phyloP scores from a whole-genome alignment of 768 basidiomycete genomes.

The Mycena floridula region DNA sequence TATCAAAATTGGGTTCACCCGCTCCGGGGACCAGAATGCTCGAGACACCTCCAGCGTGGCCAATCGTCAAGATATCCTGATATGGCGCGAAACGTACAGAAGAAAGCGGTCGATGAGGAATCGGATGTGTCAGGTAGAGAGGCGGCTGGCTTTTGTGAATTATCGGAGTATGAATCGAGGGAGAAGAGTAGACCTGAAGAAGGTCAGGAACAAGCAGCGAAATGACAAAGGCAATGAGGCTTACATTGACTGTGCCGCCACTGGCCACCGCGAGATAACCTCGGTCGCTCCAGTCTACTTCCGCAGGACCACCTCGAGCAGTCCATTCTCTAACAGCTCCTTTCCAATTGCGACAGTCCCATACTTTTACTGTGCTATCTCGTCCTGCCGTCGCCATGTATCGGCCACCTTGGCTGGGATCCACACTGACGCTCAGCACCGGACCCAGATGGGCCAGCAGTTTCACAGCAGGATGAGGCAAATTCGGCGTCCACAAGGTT shows the following conservation, averaged over 20 bases:
- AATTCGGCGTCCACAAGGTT: constrained; percentile 96
- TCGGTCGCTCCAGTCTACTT: constrained; percentile 80
- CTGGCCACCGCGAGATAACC: constrained; percentile 79
- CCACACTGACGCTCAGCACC: constrained; percentile 72
- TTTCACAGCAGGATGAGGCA: constrained; percentile 87
- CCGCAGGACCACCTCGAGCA: constrained; percentile 59
- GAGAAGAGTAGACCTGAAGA: constrained; percentile 64
- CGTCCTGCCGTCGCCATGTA: constrained; percentile 89
- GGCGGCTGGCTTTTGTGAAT: constrained; percentile 54
- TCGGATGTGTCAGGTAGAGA: constrained; percentile 82
- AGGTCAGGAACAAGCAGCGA: constrained; percentile 1
- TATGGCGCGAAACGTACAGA: constrained; percentile 84
- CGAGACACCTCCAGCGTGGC: constrained; percentile 74
- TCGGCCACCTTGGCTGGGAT: constrained; percentile 78
- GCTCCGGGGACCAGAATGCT: constrained; percentile 86
- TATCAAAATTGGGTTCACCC: constrained; percentile 95
- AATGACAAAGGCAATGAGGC: constrained; percentile 15
- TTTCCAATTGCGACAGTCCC: constrained; percentile 97
- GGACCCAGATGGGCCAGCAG: constrained; percentile 89
- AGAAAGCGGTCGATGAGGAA: constrained; percentile 72
- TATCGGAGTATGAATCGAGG: constrained; percentile 55
- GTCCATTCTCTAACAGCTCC: constrained; percentile 76
- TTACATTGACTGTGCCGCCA: constrained; percentile 79
- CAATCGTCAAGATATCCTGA: constrained; percentile 78
- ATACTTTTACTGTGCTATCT: constrained; percentile 88